phyloP scores from a whole-genome alignment of 306 rosid genomes.

The Malus fusca region DNA sequence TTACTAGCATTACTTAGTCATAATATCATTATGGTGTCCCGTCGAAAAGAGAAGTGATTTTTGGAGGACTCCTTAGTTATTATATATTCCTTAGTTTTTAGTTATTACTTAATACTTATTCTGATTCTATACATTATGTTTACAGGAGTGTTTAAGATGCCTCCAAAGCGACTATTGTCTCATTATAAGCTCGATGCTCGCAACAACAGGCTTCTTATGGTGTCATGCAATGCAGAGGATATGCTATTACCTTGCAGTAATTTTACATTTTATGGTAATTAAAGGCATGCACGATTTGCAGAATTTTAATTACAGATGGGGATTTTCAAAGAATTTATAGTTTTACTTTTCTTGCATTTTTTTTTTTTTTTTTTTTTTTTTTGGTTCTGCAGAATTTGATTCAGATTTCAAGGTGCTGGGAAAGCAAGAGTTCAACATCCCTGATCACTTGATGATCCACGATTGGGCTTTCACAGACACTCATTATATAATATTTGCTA shows the following conservation, averaged over 20 bases:
- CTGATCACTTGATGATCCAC: conserved; percentile 91
- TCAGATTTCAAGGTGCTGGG: conserved; percentile 45
- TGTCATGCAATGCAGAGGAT: conserved; percentile 92
- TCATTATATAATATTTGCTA: conserved; percentile 73
- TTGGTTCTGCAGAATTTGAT: conserved; percentile 48
- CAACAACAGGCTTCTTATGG: conserved; percentile 47
- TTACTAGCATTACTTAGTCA: too few relatives aligned
- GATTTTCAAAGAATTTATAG: neutral
- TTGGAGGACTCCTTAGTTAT: too few relatives aligned
- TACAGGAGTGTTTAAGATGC: conserved; percentile 88
- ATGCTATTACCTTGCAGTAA: conserved; percentile 78
- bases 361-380: neutral
- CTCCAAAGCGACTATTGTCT: conserved; percentile 77
- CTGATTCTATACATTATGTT: neutral
- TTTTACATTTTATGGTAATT: conserved; percentile 63
- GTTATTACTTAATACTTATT: too few relatives aligned
- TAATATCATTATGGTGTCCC: too few relatives aligned
- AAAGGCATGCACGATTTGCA: neutral
- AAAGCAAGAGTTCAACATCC: conserved; percentile 51
- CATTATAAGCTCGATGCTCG: conserved; percentile 71
- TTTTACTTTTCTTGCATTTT: neutral
- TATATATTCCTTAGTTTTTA: too few relatives aligned
- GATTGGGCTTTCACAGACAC: conserved; percentile 90
- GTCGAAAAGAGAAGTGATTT: too few relatives aligned
- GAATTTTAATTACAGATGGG: too few relatives aligned